These are phyloP conservation scores for Malania oleifera DNA, from an alignment of 164 flowering plant genomes.

Conservation along the genomic window DNA sequence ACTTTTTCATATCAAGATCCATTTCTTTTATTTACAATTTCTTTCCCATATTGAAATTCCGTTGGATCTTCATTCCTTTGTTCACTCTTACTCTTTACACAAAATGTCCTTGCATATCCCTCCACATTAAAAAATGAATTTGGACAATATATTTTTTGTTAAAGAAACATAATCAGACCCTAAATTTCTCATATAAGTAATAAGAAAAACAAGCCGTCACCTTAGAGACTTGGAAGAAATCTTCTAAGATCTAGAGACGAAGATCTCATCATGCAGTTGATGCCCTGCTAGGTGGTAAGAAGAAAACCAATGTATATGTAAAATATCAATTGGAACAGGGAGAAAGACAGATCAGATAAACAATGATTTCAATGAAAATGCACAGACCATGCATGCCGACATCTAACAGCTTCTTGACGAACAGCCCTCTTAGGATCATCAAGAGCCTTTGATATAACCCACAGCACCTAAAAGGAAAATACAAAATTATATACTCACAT, in stretches of 20 bases:
- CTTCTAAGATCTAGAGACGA: conserved; percentile 9
- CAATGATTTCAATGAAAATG: not conserved
- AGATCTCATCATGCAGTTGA: conserved; percentile 33
- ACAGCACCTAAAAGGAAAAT: conserved; percentile 47
- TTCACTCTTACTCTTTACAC: too few relatives aligned
- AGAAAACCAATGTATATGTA: not conserved
- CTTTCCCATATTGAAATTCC: too few relatives aligned
- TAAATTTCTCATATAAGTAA: too few relatives aligned
- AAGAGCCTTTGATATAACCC: conserved; percentile 55
- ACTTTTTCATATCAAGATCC: too few relatives aligned
- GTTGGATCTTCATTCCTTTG: too few relatives aligned
- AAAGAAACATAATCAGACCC: too few relatives aligned
- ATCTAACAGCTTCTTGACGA: conserved; percentile 89
- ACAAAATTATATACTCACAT: not conserved
- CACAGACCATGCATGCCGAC: conserved; percentile 80
- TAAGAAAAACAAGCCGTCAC: too few relatives aligned
- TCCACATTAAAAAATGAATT: too few relatives aligned
- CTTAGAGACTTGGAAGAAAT: conserved; percentile 6
- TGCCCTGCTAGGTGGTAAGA: conserved; percentile 31
- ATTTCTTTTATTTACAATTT: too few relatives aligned
- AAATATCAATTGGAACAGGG: not conserved
- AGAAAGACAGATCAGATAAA: not conserved
- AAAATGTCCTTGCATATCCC: too few relatives aligned
- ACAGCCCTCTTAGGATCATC: conserved; percentile 89
- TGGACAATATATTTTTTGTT: too few relatives aligned